Conservation (phyloP, 805 yeast genomes). For the Spathaspora arborariae region DNA sequence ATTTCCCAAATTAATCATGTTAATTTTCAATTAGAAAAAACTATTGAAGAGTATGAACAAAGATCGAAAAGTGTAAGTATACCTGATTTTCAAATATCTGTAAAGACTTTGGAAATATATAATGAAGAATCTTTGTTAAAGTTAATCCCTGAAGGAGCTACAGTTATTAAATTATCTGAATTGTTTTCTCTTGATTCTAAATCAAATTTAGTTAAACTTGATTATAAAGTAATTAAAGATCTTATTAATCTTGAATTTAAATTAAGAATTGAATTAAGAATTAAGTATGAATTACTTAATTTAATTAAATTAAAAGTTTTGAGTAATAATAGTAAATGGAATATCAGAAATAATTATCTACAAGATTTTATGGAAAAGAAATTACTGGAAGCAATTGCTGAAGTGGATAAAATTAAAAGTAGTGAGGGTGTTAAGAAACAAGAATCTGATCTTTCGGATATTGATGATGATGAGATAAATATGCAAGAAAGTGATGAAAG, state of each 20-base stretch:
- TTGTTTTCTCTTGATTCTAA: conserved; percentile 27
- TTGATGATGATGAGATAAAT: conserved; percentile 17
- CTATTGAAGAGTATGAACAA: conserved; percentile 21
- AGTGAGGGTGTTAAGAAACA: conserved; percentile 25
- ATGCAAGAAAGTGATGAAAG: conserved; percentile 14
- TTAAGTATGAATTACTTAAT: conserved; percentile 33
- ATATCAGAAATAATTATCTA: conserved; percentile 26
- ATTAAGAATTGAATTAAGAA: conserved; percentile 26
- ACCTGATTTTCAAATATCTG: conserved; percentile 26
- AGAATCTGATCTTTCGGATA: conserved; percentile 17
- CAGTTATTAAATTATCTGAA: conserved; percentile 10
- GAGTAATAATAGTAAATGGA: conserved; percentile 33
- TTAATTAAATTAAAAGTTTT: conserved; percentile 28
- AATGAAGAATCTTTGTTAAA: conserved; percentile 18
- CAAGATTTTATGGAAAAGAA: conserved; percentile 25
- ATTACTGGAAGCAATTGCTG: conserved; percentile 21
- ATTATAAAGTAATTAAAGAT: conserved; percentile 22
- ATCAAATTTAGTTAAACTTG: conserved; percentile 23
- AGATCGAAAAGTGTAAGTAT: conserved; percentile 18
- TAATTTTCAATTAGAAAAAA: conserved; percentile 19
- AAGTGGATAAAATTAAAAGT: conserved; percentile 25
- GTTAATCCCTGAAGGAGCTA: conserved; percentile 12
- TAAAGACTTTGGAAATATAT: conserved; percentile 22
- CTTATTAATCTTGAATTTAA: conserved; percentile 32
- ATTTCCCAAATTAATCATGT: conserved; percentile 26